A percentile compares a stretch with the other conserved stretches of the same genome.
These are phyloP conservation scores for Diaporthe citrichinensis DNA, from an alignment of 2,329 filamentous ascomycete species.

Conservation along the genomic window DNA sequence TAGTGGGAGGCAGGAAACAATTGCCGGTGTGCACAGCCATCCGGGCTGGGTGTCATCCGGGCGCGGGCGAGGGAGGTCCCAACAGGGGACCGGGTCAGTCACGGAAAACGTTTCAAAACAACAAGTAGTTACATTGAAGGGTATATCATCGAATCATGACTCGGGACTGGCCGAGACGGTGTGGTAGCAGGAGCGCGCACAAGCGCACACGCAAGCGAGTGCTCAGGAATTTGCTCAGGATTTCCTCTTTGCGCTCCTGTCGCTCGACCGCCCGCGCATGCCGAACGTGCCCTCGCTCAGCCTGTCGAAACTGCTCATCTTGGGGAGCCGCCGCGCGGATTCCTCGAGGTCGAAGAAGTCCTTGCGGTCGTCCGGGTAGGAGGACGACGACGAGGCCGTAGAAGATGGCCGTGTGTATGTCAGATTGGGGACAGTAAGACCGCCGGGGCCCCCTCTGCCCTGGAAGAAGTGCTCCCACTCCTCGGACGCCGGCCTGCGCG, in stretches of 20 bases:
- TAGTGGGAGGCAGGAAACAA: background rate
- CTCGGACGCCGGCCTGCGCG: constrained; percentile 16
- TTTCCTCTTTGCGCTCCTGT: constrained; percentile 20
- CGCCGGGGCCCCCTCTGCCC: background rate
- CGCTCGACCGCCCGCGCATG: constrained; percentile 25
- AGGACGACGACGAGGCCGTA: constrained; percentile 7
- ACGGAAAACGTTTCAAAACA: constrained; percentile 26
- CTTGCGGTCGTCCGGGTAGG: constrained; percentile 6
- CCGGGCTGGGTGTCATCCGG: constrained; percentile 9
- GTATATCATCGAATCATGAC: constrained; percentile 28
- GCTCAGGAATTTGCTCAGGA: too few species aligned
- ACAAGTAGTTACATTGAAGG: constrained; percentile 32
- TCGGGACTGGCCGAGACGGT: constrained; percentile 11
- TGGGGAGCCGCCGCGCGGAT: background rate
- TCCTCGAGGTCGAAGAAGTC: background rate
- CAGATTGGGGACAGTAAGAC: constrained; percentile 9
- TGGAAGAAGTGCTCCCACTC: constrained; percentile 35
- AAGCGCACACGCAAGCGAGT: background rate
- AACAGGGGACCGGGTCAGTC: constrained; percentile 28
- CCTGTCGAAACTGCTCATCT: constrained; percentile 34
- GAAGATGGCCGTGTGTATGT: constrained; percentile 15
- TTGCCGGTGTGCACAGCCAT: constrained; percentile 26
- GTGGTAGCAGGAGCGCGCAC: background rate
- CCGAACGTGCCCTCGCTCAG: constrained; percentile 37
- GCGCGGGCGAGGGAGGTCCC: background rate